These are phyloP conservation scores for Volvariella volvacea DNA, from an alignment of 1,284 basidiomycete species.

Conservation along the genomic window DNA sequence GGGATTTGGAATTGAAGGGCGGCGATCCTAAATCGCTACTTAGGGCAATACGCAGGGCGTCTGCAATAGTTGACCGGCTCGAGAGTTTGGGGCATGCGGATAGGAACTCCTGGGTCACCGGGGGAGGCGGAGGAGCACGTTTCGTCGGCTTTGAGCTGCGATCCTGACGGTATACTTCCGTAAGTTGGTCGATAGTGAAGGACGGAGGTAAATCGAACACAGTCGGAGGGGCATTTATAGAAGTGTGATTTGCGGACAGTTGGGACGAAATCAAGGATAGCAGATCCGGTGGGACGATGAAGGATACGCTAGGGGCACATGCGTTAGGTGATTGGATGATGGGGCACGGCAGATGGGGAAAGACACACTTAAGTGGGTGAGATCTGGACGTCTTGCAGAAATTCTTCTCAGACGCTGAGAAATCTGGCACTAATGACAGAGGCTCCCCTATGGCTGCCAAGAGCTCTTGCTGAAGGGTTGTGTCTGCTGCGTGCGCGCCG, in stretches of 20 bases:
- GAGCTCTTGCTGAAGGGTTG: conserved; percentile 38
- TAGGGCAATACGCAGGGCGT: conserved; percentile 41
- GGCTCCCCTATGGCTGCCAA: conserved; percentile 45
- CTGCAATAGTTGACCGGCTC: conserved; percentile 28
- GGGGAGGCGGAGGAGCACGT: conserved; percentile 10
- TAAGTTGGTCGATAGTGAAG: conserved; percentile 36
- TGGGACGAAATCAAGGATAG: conserved; percentile 52
- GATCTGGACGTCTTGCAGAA: conserved; percentile 69
- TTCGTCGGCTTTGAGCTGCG: too few relatives aligned
- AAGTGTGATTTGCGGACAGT: conserved; percentile 24
- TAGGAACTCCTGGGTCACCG: conserved; percentile 12
- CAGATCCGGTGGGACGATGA: conserved; percentile 57
- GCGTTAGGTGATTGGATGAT: conserved; percentile 5
- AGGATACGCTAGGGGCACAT: conserved; percentile 45
- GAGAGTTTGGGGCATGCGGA: conserved; percentile 17
- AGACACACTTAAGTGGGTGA: conserved; percentile 76
- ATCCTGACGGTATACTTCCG: too few relatives aligned
- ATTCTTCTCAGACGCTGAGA: conserved; percentile 8
- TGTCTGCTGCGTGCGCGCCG: conserved; percentile 16
- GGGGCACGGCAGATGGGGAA: conserved; percentile 9
- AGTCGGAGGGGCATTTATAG: conserved; percentile 24
- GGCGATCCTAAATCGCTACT: conserved; percentile 21
- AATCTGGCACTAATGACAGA: conserved; percentile 15
- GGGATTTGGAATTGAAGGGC: too few relatives aligned
- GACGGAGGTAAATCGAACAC: conserved; percentile 38